phyloP scores from a whole-genome alignment of 2,329 filamentous ascomycete species.

The Madurella fahalii region DNA sequence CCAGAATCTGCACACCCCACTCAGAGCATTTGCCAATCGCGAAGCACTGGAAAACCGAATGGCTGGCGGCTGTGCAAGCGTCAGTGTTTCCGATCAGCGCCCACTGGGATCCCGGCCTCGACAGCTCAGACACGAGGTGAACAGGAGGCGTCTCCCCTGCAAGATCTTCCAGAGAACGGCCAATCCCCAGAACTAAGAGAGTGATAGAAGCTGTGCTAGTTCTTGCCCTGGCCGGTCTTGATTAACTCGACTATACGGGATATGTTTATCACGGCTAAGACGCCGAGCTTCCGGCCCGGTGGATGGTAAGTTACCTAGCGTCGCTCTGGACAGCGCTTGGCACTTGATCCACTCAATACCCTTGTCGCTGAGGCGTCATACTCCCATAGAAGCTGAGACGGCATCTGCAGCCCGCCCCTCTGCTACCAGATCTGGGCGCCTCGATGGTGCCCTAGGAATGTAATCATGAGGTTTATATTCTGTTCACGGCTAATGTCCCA shows the following conservation, averaged over 20 bases:
- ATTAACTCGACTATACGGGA: no score
- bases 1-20: conserved; percentile 4
- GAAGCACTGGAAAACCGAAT: conserved; percentile 11
- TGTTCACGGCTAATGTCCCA: not conserved
- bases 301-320: conserved; percentile 2
- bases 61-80: conserved; percentile 18
- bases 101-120: not conserved
- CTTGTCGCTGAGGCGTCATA: conserved; percentile 23
- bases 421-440: conserved; percentile 1
- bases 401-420: conserved; percentile 14
- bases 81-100: conserved; percentile 1
- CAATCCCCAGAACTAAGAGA: not conserved
- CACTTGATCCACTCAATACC: conserved; percentile 3
- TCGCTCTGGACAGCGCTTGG: conserved; percentile 8
- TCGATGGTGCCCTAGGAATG: not conserved
- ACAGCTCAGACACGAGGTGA: conserved; percentile 3
- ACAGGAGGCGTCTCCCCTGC: not conserved
- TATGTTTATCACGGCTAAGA: not conserved
- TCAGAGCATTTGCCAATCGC: conserved; percentile 1
- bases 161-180: not conserved
- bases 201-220: no score
- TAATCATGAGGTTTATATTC: conserved; percentile 10
- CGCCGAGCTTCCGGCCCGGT: conserved; percentile 9
- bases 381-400: conserved; percentile 16
- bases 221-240: no score